Evolutionary conservation across 164 flowering plant species (phyloP).

Genomic region (Annona squamosa): DNA sequence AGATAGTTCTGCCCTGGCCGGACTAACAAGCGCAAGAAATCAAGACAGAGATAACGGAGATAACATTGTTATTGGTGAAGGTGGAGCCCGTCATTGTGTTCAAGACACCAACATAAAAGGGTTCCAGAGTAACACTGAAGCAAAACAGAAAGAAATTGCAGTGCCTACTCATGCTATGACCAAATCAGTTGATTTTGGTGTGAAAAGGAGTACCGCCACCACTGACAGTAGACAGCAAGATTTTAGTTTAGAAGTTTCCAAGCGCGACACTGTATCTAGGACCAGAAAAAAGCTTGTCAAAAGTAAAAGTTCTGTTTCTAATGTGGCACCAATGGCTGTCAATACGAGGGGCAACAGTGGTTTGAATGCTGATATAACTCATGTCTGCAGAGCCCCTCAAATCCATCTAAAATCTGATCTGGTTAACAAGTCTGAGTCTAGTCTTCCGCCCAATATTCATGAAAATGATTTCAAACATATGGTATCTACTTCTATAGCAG

Average conservation of each 20-base stretch:
- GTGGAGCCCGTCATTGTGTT: not conserved
- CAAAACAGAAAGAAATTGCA: not conserved
- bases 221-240: not conserved
- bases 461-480: not conserved
- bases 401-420: not conserved
- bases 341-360: not conserved
- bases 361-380: not conserved
- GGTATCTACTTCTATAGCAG: not conserved
- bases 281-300: not conserved
- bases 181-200: not conserved
- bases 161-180: not conserved
- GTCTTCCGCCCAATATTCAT: not conserved
- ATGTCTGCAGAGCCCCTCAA: not conserved
- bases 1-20: not conserved
- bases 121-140: not conserved
- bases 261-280: not conserved
- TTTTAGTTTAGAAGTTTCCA: not conserved
- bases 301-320: not conserved
- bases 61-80: not conserved
- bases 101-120: not conserved
- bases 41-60: not conserved
- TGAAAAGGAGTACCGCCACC: not conserved
- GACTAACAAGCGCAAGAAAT: not conserved
- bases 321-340: not conserved
- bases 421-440: not conserved